Evolutionary conservation across 176 grass and related monocot genomes (phyloP), one percentile per base, ranked within the genome.

Genomic region (Aegilops speltoides): DNA sequence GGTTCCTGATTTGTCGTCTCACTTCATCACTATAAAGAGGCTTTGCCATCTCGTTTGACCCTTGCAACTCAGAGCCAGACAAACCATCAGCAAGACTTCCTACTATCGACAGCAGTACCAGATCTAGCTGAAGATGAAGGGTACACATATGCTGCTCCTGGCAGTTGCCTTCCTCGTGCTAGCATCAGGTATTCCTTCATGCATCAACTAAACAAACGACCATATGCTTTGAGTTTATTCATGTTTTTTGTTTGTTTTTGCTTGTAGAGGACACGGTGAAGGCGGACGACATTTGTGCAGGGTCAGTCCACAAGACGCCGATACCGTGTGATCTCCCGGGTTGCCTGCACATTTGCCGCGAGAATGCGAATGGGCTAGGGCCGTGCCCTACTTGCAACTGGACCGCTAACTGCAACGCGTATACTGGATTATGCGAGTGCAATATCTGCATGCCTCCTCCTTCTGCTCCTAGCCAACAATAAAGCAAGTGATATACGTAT

Each of bases 321-420:
- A 6, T 72, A 72, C 19, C 19, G 3, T 72, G 68, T 23, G 68
- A 72, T 41, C 10, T 1, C 12, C 20, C 68, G 2, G 68, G 34
- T 6, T 72, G 68, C 68, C 68, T 72, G 20, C 68, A 72, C 68
- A 72, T 72, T 41, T 72, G 68, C 38, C 68, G 68, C 38, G 68
- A 2, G 5, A 6, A 72, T 40, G 68, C 6, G 10, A 72, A 72
- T 22, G 3, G 20, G 2, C 0, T 8, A 0, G 68, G 68, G 19
- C 13, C 33, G 9, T 68, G 68, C 33, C 33, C 33, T 70, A 3
- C 38, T 0, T 70, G 68, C 33, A 70, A 38, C 6, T 70, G 68
- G 68, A 70, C 1, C 1, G 67, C 67, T 36, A 69, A 8, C 1
- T 69, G 67, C 36, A 45, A 12, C 43, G 3, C 43, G 11, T 13